Evolutionary conservation across 2,329 filamentous ascomycete genomes (phyloP), one percentile per base, ranked within the genome.

Genomic region (Nannizziopsis arthrosporioides): DNA sequence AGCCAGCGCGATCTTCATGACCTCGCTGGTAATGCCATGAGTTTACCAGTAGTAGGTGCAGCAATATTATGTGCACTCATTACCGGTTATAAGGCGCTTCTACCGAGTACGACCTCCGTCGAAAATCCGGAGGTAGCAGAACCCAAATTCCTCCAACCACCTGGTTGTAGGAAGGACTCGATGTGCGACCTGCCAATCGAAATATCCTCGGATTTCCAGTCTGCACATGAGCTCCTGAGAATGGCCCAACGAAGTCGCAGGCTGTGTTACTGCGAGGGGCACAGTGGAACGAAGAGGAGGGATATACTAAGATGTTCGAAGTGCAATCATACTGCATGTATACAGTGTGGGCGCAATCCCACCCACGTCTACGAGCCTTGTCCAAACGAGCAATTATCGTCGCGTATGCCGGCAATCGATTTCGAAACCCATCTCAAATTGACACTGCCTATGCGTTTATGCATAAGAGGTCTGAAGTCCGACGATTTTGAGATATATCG

Each of bases 11-110:
- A 88, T 14, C 67, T 85, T 2, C 77, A 81, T 53, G 78, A 87
- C 54, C 67, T 90, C 1, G 83, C 82, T 1, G 85, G 85, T 0
- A 90, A 92, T 60, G 85, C 85, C 0, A 90, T 90, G 85, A 80
- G 76, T 1, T 78, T 78, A 0, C 83, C 84, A 0, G 81, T 87
- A 0, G 77, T 88, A 8, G 82, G 80, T 2, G 71, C 75, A 1
- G 75, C 76, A 0, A 72, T 84, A 1, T 56, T 85, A 1, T 68
- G 77, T 1, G 73, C 77, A 0, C 61, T 89, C 1, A 72, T 79
- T 34, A 59, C 63, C 18, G 62, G 53, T 48, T 57, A 59, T 42
- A 55, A 55, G 42, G 54, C 61, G n/a, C 53, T 68, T 5, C 47
- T 58, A n/a, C 48, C 51, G 19, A 61, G 56, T 8, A 15, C 30